These are phyloP conservation scores for Calonectria crousiana DNA, from an alignment of 2,329 filamentous ascomycete species.

Conservation along the genomic window DNA sequence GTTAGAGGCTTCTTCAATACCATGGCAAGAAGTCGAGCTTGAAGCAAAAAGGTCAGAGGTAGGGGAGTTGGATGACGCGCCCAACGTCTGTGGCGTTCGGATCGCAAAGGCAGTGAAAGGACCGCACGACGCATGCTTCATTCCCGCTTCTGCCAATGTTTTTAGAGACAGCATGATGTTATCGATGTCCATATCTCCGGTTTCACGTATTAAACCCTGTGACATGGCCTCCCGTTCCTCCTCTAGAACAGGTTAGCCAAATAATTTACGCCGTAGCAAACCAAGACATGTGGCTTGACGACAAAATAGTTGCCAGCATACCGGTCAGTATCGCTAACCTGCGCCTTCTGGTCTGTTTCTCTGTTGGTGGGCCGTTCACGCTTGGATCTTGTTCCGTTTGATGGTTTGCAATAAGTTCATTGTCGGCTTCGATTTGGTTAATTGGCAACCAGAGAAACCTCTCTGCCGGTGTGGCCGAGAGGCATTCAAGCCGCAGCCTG, in stretches of 20 bases:
- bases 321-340: background rate
- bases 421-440: background rate
- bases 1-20: background rate
- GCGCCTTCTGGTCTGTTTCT: background rate
- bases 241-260: background rate
- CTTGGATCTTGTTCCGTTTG: background rate
- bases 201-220: background rate
- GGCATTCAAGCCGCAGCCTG: background rate
- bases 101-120: background rate
- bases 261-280: background rate
- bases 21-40: background rate
- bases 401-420: background rate
- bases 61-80: background rate
- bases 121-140: background rate
- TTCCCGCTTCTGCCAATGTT: background rate
- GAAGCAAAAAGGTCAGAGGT: background rate
- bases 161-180: background rate
- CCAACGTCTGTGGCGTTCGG: background rate
- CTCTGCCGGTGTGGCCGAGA: background rate
- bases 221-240: background rate
- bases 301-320: background rate
- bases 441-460: background rate
- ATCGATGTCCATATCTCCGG: background rate
- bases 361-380: background rate
- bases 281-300: no score